Base-by-base conservation (phyloP, 2,329 filamentous ascomycete genomes). In the Aspergillus sp. region DNA sequence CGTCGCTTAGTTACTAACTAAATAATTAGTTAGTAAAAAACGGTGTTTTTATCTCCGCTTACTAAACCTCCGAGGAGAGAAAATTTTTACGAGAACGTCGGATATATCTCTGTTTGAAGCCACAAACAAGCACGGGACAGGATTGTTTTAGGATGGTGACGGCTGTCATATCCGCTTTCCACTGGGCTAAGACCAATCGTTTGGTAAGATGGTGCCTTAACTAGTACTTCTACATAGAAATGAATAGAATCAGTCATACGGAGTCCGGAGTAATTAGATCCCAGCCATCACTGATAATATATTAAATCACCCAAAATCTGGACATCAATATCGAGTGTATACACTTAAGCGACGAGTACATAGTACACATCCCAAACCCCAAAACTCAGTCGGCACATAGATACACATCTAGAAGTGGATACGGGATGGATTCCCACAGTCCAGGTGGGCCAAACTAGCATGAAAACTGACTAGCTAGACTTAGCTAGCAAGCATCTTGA, bases 121-220 rank as follows among this genome's bases (percentile, higher is more conserved):
- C 25, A 28, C 25, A 28, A 28, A 28, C 25, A 28, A 28, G 47
- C 47, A 49, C 45, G 45, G 19, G 15, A 49, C 45, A 17, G 3
- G 15, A 15, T 5, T 36, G 32, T 15, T 28, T 8, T 13, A 4
- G 45, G 21, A 23, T 23, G 8, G 15, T 50, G 47, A 50, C 47
- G 47, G 47, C 47, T 50, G 47, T 50, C 47, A 50, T 50, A 28
- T 32, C 47, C 47, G 47, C 41, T 45, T 45, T 19, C 32, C 12
- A 36, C 41, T 30, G 23, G 47, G 9, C 47, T 30, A 50, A 7
- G 17, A 12, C 47, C 47, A 32, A 50, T 50, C 15, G n/a, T 17
- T 30, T 28, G 25, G 2, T 19, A 19, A 19, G 19, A 19, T 19
- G 19, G 19, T 19, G 19, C 19, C 19, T 19, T 19, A 19, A 19